Percentiles rank a stretch among this genome's conserved stretches.
Evolutionary conservation across 176 grass and related monocot species (phyloP).

Genomic region (Themeda triandra): DNA sequence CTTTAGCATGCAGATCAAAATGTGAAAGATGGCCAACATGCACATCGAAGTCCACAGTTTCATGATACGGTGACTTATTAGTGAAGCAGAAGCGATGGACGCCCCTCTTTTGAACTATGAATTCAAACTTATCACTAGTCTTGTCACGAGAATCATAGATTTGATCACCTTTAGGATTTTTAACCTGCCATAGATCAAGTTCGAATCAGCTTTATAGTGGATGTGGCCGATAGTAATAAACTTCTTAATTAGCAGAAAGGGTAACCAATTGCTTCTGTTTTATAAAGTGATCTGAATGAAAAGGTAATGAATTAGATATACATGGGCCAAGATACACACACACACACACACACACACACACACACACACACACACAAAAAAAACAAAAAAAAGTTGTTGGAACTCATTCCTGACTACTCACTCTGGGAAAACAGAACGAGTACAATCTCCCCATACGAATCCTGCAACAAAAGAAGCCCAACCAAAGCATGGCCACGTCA

Average conservation of each 20-base stretch:
- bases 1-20: slow-evolving; percentile 85
- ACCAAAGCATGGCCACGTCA: no score
- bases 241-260: neutral
- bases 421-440: no score
- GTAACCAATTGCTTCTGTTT: neutral
- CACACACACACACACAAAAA: no score
- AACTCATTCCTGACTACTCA: no score
- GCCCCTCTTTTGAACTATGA: slow-evolving; percentile 71
- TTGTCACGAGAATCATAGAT: slow-evolving; percentile 75
- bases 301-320: neutral
- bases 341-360: no score
- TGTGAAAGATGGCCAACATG: slow-evolving; percentile 76
- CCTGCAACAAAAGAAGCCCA: no score
- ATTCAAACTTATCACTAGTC: slow-evolving; percentile 90
- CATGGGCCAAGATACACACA: no score
- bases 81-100: slow-evolving; percentile 89
- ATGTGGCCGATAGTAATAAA: neutral
- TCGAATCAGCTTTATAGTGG: neutral
- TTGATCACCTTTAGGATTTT: slow-evolving; percentile 63
- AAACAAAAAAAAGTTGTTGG: no score
- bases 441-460: no score
- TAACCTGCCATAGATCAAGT: slow-evolving; percentile 50
- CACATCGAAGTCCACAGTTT: slow-evolving; percentile 91
- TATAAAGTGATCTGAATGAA: neutral
- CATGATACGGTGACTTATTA: slow-evolving; percentile 88